These are phyloP conservation scores for Smallanthus sonchifolius DNA, from an alignment of 129 eudicot species.

Conservation along the genomic window DNA sequence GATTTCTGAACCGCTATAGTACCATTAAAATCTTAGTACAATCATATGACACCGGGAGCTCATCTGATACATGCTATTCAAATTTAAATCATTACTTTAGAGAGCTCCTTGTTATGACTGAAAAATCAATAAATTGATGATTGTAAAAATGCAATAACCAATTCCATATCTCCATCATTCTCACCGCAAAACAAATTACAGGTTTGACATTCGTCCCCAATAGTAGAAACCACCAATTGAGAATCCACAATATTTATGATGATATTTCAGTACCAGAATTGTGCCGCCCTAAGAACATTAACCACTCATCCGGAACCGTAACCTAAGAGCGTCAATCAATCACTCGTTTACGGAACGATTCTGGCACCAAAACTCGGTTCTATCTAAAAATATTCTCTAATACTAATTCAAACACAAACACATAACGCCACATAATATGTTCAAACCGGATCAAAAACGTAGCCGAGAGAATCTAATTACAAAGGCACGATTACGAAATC, in stretches of 20 bases:
- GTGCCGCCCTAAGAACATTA: conserved; percentile 18
- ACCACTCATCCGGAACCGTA: conserved; percentile 2
- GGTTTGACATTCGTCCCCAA: not conserved
- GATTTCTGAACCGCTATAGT: conserved; percentile 10
- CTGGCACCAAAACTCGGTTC: not conserved
- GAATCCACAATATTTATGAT: not conserved
- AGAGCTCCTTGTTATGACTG: not conserved
- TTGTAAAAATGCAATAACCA: conserved; percentile 1
- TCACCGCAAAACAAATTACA: not conserved
- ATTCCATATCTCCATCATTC: not conserved
- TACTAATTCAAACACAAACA: conserved; percentile 8
- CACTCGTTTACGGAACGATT: conserved; percentile 5
- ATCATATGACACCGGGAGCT: not conserved
- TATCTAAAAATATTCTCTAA: not conserved
- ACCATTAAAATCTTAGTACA: conserved; percentile 3
- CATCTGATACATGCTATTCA: not conserved
- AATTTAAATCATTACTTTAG: not conserved
- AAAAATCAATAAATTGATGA: not conserved
- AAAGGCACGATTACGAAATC: not conserved
- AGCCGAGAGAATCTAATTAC: not conserved
- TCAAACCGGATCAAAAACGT: conserved; percentile 1
- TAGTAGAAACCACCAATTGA: not conserved
- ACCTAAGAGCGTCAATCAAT: conserved; percentile 1
- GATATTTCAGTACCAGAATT: conserved; percentile 3
- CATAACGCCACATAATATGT: not conserved